Base-by-base conservation (phyloP, 2,329 filamentous ascomycete species). In the Tolypocladium endophyticum region DNA sequence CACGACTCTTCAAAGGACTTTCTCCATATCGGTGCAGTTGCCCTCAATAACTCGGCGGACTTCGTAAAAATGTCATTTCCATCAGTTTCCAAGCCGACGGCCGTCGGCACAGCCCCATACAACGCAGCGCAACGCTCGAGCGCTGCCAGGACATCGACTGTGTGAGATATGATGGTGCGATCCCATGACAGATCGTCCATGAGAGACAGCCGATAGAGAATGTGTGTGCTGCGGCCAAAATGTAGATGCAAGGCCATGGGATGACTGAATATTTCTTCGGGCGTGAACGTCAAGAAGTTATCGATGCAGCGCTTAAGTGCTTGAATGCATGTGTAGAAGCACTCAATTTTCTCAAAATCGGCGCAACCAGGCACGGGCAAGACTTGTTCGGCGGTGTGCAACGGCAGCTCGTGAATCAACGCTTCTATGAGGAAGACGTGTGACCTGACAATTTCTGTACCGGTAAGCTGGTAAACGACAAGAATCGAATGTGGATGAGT, bases 111-210 rank as follows among this genome's bases (percentile, higher is more conserved):
- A 1, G 52, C 39, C 9, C 23, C 47, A 3, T 63, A 38, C 4
- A 54, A 52, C 9, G 55, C 54, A 1, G 58, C 60, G 8, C 39
- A 59, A 2, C 58, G 57, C 35, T 64, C 60, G 9, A 65, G 3
- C 6, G 50, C 41, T 6, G 62, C 60, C 6, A 75, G 60, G 23
- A 77, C 61, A 55, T 75, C 71, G n/a, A 76, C 58, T 6, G 66
- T 66, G 47, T 64, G 62, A 16, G 68, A 65, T 6, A 72, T 69
- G 20, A 66, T 67, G 12, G 64, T 62, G 1, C 73, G 68, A 65
- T 76, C 73, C 74, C 75, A 77, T 0, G 68, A 64, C 2, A 73
- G 70, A 54, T 76, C 74, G 53, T 76, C 71, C 9, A 72, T 58
- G 4, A 70, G 64, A 16, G 68, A 67, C 47, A 68, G 55, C 33